Evolutionary conservation across 441 rosid genomes (phyloP).

Genomic region (Metrosideros polymorpha): DNA sequence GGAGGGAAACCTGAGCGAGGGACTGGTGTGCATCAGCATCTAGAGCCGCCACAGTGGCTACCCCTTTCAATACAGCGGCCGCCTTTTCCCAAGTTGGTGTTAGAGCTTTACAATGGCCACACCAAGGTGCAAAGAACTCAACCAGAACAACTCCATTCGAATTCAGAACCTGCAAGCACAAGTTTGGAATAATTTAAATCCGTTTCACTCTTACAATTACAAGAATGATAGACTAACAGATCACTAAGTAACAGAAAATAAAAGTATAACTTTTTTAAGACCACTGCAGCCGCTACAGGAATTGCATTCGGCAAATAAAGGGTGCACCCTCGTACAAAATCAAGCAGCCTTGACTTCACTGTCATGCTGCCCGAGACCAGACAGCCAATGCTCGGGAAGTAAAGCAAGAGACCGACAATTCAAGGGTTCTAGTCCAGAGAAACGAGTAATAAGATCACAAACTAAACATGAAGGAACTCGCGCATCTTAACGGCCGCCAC

Average conservation of each 20-base stretch:
- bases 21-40: constrained; percentile 96
- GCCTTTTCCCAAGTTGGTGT: constrained; percentile 97
- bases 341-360: background rate
- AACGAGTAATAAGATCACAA: background rate
- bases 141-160: constrained; percentile 84
- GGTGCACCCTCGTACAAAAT: background rate
- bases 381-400: background rate
- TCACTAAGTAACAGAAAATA: background rate
- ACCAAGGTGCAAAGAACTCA: constrained; percentile 99
- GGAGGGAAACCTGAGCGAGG: constrained; percentile 71
- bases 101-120: constrained; percentile 92
- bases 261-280: background rate
- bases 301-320: background rate
- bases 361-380: background rate
- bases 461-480: background rate
- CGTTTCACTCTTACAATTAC: background rate
- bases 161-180: constrained; percentile 54
- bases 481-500: background rate
- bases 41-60: constrained; percentile 91
- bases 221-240: background rate
- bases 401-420: background rate
- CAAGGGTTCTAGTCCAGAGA: background rate
- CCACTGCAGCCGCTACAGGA: background rate
- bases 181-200: background rate
- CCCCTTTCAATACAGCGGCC: constrained; percentile 75